Percentiles rank a stretch among this genome's conserved stretches.
Evolutionary conservation across 2,329 filamentous ascomycete species (phyloP).

Genomic region (Trichoderma sp.): DNA sequence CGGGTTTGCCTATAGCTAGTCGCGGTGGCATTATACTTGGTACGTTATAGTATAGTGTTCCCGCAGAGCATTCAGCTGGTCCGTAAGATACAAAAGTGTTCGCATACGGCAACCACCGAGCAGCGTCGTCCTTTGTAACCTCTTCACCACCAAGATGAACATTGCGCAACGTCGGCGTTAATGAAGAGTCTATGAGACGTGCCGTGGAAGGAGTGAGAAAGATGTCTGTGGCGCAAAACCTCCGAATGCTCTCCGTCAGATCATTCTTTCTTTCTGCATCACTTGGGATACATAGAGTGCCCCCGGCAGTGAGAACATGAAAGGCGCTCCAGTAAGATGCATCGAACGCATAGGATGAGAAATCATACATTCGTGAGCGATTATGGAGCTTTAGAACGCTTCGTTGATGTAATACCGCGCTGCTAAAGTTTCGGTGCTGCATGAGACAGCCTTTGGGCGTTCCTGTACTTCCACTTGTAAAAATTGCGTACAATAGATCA

Average conservation of each 20-base stretch:
- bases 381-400: slow-evolving; percentile 21
- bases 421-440: slow-evolving; percentile 35
- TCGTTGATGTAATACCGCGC: slow-evolving; percentile 39
- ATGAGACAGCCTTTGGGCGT: slow-evolving; percentile 32
- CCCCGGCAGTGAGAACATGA: slow-evolving; percentile 17
- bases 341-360: slow-evolving; percentile 23
- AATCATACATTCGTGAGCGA: slow-evolving; percentile 19
- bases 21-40: not conserved
- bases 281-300: slow-evolving; percentile 2
- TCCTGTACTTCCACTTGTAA: not conserved
- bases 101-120: slow-evolving; percentile 27
- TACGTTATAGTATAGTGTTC: not conserved
- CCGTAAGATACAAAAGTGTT: slow-evolving; percentile 9
- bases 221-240: not conserved
- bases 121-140: not conserved
- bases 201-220: slow-evolving; percentile 6
- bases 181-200: not conserved
- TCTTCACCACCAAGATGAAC: not conserved
- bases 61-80: slow-evolving; percentile 5
- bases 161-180: not conserved
- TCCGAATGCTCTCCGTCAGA: not conserved
- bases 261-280: not conserved
- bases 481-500: not conserved
- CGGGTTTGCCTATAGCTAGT: slow-evolving; percentile 23
- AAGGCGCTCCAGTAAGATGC: slow-evolving; percentile 12